These are phyloP conservation scores for Entomortierella beljakovae DNA, from an alignment of 192 early-diverging fungal genomes.

Conservation along the genomic window DNA sequence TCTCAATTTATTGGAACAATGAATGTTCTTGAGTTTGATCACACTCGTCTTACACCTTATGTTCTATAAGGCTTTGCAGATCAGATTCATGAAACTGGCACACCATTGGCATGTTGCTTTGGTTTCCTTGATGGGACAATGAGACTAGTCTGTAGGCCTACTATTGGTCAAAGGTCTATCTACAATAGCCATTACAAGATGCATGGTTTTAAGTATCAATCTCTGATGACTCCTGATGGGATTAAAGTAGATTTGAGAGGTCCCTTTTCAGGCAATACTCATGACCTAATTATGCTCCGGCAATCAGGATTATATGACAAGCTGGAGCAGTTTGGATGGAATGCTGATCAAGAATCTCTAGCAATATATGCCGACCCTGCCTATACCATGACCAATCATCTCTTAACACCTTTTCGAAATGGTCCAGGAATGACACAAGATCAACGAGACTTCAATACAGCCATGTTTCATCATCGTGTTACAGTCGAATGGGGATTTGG, in stretches of 20 bases:
- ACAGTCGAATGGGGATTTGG: background rate
- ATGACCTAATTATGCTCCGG: background rate
- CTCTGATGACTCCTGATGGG: background rate
- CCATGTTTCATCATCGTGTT: background rate
- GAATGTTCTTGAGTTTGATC: background rate
- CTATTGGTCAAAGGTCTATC: background rate
- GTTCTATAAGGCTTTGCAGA: background rate
- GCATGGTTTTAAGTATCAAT: slow-evolving; percentile 1
- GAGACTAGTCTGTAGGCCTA: background rate
- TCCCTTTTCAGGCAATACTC: background rate
- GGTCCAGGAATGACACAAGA: background rate
- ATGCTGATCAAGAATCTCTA: background rate
- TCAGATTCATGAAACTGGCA: background rate
- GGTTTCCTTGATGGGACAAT: slow-evolving; percentile 2
- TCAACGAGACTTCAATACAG: background rate
- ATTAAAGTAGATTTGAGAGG: background rate
- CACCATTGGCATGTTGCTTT: background rate
- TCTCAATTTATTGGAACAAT: background rate
- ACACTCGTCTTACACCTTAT: background rate
- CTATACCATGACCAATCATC: background rate
- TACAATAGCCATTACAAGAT: background rate
- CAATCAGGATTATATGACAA: background rate
- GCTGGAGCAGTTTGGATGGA: background rate
- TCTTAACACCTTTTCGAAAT: no score
- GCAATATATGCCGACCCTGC: background rate